Percentiles rank a stretch among this genome's conserved stretches.
Conservation (phyloP, 2,329 filamentous ascomycete genomes). For the Phialemonium atrogriseum region DNA sequence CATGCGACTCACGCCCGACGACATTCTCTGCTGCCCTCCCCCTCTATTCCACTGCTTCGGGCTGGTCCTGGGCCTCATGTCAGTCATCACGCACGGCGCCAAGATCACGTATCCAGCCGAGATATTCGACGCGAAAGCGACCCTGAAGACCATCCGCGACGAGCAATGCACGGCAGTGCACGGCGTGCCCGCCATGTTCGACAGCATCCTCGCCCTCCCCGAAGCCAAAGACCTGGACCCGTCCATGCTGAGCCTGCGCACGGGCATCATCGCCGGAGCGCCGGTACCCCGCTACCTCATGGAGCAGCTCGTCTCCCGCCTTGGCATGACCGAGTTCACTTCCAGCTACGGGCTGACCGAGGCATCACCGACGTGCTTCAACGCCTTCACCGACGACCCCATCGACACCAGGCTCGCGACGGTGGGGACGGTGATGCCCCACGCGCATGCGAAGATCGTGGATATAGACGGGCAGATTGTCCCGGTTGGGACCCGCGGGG, state of each 20-base stretch:
- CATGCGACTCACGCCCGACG: slow-evolving; percentile 58
- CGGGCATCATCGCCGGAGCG: slow-evolving; percentile 71
- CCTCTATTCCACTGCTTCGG: slow-evolving; percentile 85
- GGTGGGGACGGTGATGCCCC: slow-evolving; percentile 69
- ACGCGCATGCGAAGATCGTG: slow-evolving; percentile 70
- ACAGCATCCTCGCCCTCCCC: slow-evolving; percentile 47
- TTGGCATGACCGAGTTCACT: slow-evolving; percentile 69
- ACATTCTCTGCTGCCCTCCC: slow-evolving; percentile 72
- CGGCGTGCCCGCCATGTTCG: slow-evolving; percentile 80
- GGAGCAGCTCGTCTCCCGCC: slow-evolving; percentile 59
- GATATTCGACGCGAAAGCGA: slow-evolving; percentile 60
- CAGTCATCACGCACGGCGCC: slow-evolving; percentile 63
- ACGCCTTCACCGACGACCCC: slow-evolving; percentile 66
- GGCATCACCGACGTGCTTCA: slow-evolving; percentile 73
- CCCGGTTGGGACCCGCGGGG: slow-evolving; percentile 59
- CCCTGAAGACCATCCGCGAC: slow-evolving; percentile 56
- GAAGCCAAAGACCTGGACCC: slow-evolving; percentile 25
- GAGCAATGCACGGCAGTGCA: slow-evolving; percentile 68
- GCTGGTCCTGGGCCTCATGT: slow-evolving; percentile 66
- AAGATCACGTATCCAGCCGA: slow-evolving; percentile 71
- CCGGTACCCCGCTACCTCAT: slow-evolving; percentile 69
- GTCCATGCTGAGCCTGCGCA: slow-evolving; percentile 50
- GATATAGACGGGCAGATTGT: slow-evolving; percentile 58
- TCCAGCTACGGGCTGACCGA: slow-evolving; percentile 69
- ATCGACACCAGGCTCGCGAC: slow-evolving; percentile 59